Evolutionary conservation across 148 eudicot genomes (phyloP).

Genomic region (Camellia granthamiana): DNA sequence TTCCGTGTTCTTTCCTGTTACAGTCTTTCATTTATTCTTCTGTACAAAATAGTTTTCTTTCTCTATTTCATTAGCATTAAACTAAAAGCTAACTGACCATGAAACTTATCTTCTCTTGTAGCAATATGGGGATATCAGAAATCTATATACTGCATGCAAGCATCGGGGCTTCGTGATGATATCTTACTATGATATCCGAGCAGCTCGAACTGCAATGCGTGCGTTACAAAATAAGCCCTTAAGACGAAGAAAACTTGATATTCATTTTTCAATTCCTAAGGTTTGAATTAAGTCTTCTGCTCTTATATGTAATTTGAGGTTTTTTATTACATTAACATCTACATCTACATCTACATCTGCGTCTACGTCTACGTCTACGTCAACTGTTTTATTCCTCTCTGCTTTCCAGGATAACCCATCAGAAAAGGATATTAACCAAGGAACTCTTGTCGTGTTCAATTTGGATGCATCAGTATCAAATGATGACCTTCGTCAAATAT

Average conservation of each 20-base stretch:
- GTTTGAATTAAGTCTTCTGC: constrained; percentile 21
- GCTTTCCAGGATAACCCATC: constrained; percentile 53
- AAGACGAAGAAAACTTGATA: constrained; percentile 57
- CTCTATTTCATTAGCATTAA: background rate
- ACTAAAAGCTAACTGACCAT: background rate
- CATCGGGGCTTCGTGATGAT: constrained; percentile 70
- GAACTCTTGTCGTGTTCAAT: constrained; percentile 58
- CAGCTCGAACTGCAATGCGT: constrained; percentile 65
- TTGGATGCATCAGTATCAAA: constrained; percentile 57
- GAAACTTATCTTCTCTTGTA: constrained; percentile 22
- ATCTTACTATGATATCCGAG: constrained; percentile 62
- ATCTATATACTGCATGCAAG: constrained; percentile 59
- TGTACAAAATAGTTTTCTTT: background rate
- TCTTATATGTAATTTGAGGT: background rate
- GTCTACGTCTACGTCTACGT: background rate
- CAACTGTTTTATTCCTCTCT: background rate
- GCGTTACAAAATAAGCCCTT: constrained; percentile 51
- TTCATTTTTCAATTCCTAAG: constrained; percentile 65
- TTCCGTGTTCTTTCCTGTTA: background rate
- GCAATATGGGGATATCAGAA: constrained; percentile 64
- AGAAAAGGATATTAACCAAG: constrained; percentile 60
- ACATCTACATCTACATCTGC: too few relatives aligned
- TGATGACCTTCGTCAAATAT: constrained; percentile 52
- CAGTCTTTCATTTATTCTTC: background rate
- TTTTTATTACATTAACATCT: constrained; percentile 11